Evolutionary conservation across 2,329 filamentous ascomycete species (phyloP), one percentile per base, ranked within the genome.

Genomic region (Aschersonia sp.): DNA sequence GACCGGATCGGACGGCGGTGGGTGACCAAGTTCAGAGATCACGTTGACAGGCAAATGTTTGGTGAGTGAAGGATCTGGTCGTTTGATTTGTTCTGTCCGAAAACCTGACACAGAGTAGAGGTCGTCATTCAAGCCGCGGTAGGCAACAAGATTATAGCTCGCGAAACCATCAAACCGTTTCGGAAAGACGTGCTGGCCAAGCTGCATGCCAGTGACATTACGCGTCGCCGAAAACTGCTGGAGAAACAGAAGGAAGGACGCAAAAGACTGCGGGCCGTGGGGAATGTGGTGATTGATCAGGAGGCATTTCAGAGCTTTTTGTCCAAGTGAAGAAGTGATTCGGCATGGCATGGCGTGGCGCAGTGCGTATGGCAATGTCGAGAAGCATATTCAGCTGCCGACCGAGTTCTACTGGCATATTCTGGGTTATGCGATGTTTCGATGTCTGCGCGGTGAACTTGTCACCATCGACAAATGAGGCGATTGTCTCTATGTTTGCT

Each of bases 191-290:
- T 98, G 3, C 68, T 95, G 49, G 83, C 84, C 5, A 97, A 97
- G 66, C 70, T 98, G 48, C 94, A 98, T 61, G 92, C 92, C 1
- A 85, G 84, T 52, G 92, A 98, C 67, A 78, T 94, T 12, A 80
- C 80, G 3, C 72, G 92, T 50, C 77, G 89, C 40, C 77, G 81
- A 58, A 98, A 98, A 66, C 65, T 98, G 54, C 67, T 98, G 9
- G 91, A 97, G 68, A 95, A 91, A 72, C 92, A 98, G 66, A 98
- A 98, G 69, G 89, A 89, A 55, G 92, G 92, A 0, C 76, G 89
- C 48, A 96, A 95, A 77, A 85, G 84, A 65, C 67, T 98, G 50
- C 79, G 87, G 50, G 77, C 84, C 1, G 82, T 89, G 4, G 86
- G 92, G 0, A 95, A 94, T 60, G 89, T 98, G 1, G 77, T 89